Evolutionary conservation across 2,329 filamentous ascomycete genomes (phyloP).

Genomic region (Teratosphaeria zuluensis): DNA sequence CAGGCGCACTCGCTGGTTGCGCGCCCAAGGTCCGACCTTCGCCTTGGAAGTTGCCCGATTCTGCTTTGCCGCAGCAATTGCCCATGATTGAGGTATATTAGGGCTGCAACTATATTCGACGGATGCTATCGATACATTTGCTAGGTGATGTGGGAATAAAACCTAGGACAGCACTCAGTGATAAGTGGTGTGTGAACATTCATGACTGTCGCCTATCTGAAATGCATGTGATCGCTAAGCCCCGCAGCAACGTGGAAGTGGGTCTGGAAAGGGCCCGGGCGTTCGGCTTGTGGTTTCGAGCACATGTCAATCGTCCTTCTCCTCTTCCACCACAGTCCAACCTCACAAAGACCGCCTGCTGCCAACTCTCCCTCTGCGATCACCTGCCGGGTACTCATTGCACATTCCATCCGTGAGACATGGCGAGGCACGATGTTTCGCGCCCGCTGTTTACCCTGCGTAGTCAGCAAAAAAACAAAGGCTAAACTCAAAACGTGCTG

Average conservation of each 20-base stretch:
- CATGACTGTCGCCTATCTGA: background rate
- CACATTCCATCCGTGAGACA: too few relatives aligned
- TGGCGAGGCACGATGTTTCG: too few relatives aligned
- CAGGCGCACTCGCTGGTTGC: constrained; percentile 33
- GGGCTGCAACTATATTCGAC: background rate
- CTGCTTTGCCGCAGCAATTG: constrained; percentile 69
- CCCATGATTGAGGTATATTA: constrained; percentile 52
- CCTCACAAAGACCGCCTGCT: too few relatives aligned
- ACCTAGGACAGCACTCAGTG: too few relatives aligned
- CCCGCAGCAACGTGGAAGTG: background rate
- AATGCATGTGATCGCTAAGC: background rate
- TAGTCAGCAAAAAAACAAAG: background rate
- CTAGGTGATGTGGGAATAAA: background rate
- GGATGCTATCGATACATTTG: background rate
- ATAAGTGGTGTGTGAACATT: background rate
- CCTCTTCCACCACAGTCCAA: background rate
- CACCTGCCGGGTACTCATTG: too few relatives aligned
- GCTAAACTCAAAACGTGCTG: background rate
- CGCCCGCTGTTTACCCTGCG: background rate
- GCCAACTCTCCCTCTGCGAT: too few relatives aligned
- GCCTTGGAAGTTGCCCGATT: constrained; percentile 55
- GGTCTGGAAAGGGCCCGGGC: background rate
- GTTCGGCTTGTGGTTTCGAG: background rate
- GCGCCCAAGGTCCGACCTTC: constrained; percentile 65
- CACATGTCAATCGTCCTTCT: background rate